Evolutionary conservation across 768 basidiomycete genomes (phyloP).

Genomic region (Naganishia kalamii): DNA sequence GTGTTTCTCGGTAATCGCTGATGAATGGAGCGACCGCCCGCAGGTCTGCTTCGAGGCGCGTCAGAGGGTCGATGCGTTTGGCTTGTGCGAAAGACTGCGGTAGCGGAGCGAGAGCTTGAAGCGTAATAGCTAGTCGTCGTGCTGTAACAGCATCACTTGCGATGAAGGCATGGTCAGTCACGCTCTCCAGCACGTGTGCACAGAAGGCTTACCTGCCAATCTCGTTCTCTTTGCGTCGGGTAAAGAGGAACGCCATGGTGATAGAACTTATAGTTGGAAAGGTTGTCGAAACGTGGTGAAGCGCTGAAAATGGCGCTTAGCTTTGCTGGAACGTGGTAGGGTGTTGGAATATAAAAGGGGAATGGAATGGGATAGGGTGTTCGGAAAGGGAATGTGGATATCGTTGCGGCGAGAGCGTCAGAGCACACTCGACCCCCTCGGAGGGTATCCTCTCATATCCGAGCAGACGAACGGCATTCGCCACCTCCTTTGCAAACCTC

Average conservation of each 20-base stretch:
- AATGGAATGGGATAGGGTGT: background rate
- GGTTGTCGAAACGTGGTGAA: too few relatives aligned
- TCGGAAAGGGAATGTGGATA: background rate
- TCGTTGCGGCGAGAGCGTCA: too few relatives aligned
- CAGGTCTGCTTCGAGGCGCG: constrained; percentile 1
- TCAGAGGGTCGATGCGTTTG: background rate
- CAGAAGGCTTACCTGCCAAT: background rate
- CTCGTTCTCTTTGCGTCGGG: background rate
- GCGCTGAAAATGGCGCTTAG: too few relatives aligned
- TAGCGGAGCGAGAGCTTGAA: background rate
- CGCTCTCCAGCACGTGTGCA: too few relatives aligned
- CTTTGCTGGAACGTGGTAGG: too few relatives aligned
- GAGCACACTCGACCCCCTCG: too few relatives aligned
- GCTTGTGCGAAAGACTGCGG: background rate
- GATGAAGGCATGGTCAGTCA: too few relatives aligned
- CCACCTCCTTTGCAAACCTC: background rate
- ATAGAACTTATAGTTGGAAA: too few relatives aligned
- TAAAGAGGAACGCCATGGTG: background rate
- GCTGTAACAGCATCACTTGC: background rate
- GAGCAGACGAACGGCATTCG: background rate
- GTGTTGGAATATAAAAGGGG: background rate
- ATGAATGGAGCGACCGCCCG: constrained; percentile 1
- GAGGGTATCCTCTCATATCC: background rate
- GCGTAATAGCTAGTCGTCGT: background rate
- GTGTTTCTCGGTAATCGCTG: background rate